phyloP scores from a whole-genome alignment of 2,329 filamentous ascomycete species.

The Phaeosphaeria sp. region DNA sequence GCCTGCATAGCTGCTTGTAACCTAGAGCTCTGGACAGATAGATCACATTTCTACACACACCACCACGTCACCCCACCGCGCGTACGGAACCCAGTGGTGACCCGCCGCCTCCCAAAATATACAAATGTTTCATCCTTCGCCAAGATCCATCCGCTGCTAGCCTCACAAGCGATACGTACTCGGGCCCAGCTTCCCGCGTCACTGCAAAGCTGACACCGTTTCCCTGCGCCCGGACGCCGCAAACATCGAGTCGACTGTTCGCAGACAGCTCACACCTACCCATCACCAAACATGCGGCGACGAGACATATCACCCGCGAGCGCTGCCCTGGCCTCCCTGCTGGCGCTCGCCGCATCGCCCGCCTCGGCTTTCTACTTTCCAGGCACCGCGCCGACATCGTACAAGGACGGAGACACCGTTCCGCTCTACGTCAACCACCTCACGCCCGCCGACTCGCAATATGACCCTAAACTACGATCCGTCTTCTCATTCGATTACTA shows the following conservation, averaged over 20 bases:
- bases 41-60: conserved; percentile 25
- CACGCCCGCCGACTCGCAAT: conserved; percentile 78
- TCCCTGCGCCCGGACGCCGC: conserved; percentile 1
- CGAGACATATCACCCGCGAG: conserved; percentile 29
- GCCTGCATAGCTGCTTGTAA: conserved; percentile 29
- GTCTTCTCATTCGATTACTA: conserved; percentile 98
- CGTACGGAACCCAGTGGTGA: background rate
- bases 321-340: conserved; percentile 45
- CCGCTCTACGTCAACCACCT: conserved; percentile 93
- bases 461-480: conserved; percentile 85
- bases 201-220: conserved; percentile 16
- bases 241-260: background rate
- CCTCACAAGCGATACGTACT: conserved; percentile 9
- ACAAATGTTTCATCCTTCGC: background rate
- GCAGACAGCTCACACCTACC: background rate
- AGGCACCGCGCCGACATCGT: conserved; percentile 92
- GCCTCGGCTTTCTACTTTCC: conserved; percentile 87
- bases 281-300: conserved; percentile 35
- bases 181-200: conserved; percentile 18
- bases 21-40: conserved; percentile 32
- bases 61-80: background rate
- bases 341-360: conserved; percentile 43
- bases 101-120: background rate
- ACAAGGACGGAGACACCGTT: conserved; percentile 79
- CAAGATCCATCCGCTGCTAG: conserved; percentile 1